A percentile compares a stretch with the other conserved stretches of the same genome.
Conservation (phyloP, 805 yeast species). For the Saturnispora besseyi region DNA sequence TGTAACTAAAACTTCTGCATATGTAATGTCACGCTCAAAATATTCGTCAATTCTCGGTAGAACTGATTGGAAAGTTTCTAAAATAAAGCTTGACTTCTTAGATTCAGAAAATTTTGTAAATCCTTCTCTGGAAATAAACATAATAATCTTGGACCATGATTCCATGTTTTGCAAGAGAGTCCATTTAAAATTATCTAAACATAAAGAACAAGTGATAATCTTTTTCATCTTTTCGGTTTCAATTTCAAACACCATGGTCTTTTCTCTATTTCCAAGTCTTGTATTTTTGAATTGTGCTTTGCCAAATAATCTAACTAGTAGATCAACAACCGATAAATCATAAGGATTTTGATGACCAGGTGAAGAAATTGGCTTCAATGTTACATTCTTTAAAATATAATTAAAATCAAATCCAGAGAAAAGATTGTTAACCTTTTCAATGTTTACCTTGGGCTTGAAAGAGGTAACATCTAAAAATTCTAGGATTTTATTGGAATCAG, state of each 20-base stretch:
- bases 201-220: conserved; percentile 37
- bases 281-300: conserved; percentile 17
- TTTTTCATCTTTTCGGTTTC: conserved; percentile 26
- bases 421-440: conserved; percentile 30
- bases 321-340: conserved; percentile 35
- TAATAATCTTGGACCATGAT: conserved; percentile 77
- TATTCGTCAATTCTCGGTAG: conserved; percentile 72
- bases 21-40: conserved; percentile 52
- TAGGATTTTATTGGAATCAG: conserved; percentile 59
- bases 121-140: conserved; percentile 60
- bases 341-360: conserved; percentile 23
- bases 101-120: conserved; percentile 29
- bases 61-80: conserved; percentile 67
- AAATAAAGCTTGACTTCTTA: conserved; percentile 51
- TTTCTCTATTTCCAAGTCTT: conserved; percentile 16
- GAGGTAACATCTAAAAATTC: conserved; percentile 65
- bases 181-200: conserved; percentile 39
- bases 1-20: conserved; percentile 70
- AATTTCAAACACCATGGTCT: conserved; percentile 12
- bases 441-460: conserved; percentile 39
- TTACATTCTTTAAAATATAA: conserved; percentile 34
- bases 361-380: conserved; percentile 20
- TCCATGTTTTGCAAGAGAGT: conserved; percentile 57
- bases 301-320: conserved; percentile 19
- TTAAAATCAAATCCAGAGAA: conserved; percentile 33